phyloP scores from a whole-genome alignment of 192 early-diverging fungal genomes.

The Umbelopsis vinacea region DNA sequence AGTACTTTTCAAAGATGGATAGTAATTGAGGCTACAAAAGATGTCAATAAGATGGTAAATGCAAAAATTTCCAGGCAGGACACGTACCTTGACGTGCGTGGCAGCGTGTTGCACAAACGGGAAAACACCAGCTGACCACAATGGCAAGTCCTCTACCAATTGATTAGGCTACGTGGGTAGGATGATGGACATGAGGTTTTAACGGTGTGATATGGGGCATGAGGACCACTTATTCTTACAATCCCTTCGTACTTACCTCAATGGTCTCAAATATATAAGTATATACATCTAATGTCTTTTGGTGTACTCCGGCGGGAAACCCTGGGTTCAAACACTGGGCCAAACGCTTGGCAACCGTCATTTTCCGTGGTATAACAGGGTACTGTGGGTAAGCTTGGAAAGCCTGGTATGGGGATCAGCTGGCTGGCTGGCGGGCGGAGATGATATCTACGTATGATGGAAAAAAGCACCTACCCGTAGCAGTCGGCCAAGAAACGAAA shows the following conservation, averaged over 20 bases:
- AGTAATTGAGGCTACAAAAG: conserved; percentile 74
- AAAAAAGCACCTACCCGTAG: conserved; percentile 61
- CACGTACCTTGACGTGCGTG: conserved; percentile 75
- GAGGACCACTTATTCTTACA: neutral
- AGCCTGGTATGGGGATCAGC: conserved; percentile 47
- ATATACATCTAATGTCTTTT: conserved; percentile 91
- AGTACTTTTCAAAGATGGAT: conserved; percentile 73
- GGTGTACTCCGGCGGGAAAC: conserved; percentile 92
- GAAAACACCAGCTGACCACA: conserved; percentile 91
- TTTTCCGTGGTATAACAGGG: conserved; percentile 78
- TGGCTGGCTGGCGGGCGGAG: neutral
- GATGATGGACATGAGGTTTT: conserved; percentile 19
- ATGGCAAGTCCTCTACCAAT: conserved; percentile 77
- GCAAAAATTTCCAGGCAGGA: neutral
- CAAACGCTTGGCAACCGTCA: conserved; percentile 85
- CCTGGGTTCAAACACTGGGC: conserved; percentile 96
- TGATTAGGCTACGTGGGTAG: conserved; percentile 59
- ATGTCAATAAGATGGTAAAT: neutral
- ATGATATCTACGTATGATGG: neutral
- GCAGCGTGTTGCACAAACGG: conserved; percentile 89
- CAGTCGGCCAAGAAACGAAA: conserved; percentile 85
- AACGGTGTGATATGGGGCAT: neutral
- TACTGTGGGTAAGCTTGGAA: conserved; percentile 82
- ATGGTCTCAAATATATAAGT: conserved; percentile 74
- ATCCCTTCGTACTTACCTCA: conserved; percentile 53